A percentile compares a stretch with the other conserved stretches of the same genome.
Evolutionary conservation across 1,139 yeast species (phyloP).

Genomic region (Blastobotrys petasosporus): DNA sequence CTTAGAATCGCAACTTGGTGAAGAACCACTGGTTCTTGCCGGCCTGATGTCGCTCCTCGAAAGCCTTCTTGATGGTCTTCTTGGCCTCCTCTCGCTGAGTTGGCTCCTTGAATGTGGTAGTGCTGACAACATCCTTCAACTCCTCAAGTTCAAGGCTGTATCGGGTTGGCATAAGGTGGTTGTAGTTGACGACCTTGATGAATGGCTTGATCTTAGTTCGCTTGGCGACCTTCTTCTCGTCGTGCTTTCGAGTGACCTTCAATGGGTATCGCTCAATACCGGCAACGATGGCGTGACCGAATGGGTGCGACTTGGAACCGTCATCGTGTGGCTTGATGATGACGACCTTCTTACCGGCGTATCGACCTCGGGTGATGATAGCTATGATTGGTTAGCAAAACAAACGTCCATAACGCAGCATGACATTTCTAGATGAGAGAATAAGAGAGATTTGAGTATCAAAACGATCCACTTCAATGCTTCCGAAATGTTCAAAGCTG

Average conservation of each 20-base stretch:
- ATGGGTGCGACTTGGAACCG: constrained; percentile 98
- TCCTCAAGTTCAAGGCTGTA: constrained; percentile 96
- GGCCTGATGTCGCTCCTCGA: constrained; percentile 99
- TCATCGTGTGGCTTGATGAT: constrained; percentile 98
- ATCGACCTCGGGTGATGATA: constrained; percentile 99
- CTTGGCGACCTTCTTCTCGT: constrained; percentile 94
- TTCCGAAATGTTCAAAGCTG: constrained; percentile 5
- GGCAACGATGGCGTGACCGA: constrained; percentile 99
- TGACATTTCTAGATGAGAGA: too few species aligned
- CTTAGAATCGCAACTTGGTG: constrained; percentile 96
- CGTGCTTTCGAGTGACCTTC: constrained; percentile 93
- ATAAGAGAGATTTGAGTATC: too few species aligned
- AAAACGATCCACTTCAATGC: too few species aligned
- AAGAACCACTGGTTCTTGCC: constrained; percentile 99
- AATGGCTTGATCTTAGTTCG: constrained; percentile 99
- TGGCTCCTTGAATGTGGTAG: constrained; percentile 96
- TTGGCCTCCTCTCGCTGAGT: constrained; percentile 98
- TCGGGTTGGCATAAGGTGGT: constrained; percentile 99
- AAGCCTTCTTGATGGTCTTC: constrained; percentile 98
- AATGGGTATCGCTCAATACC: constrained; percentile 99
- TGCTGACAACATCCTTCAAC: constrained; percentile 84
- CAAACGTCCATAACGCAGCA: too few species aligned
- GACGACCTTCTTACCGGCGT: constrained; percentile 99
- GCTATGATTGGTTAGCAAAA: constrained; percentile 45
- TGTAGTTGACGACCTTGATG: constrained; percentile 98